Percentiles rank a stretch among this genome's conserved stretches.
These are phyloP conservation scores for Tylopilus sp. DNA, from an alignment of 1,284 basidiomycete species.

Conservation along the genomic window DNA sequence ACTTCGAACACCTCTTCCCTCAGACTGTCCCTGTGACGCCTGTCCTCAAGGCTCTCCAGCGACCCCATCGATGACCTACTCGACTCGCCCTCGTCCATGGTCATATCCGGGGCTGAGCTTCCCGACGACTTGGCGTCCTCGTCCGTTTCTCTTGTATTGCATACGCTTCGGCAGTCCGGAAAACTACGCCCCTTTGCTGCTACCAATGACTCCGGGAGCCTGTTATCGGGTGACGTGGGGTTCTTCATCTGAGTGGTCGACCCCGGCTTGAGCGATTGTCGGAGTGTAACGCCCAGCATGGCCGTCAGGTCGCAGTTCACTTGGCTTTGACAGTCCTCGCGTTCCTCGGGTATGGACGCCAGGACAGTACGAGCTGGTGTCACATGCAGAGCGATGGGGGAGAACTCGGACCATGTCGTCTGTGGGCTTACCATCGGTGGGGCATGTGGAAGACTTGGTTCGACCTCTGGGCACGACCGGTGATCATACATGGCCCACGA, in stretches of 20 bases:
- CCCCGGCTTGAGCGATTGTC: slow-evolving; percentile 9
- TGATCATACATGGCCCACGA: slow-evolving; percentile 14
- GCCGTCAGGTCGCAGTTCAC: slow-evolving; percentile 7
- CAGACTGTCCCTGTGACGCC: slow-evolving; percentile 24
- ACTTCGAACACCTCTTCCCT: slow-evolving; percentile 39
- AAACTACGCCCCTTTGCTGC: neutral
- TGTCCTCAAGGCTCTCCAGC: slow-evolving; percentile 22
- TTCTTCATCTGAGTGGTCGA: neutral
- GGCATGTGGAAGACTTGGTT: neutral
- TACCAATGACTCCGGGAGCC: neutral
- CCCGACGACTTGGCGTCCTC: slow-evolving; percentile 25
- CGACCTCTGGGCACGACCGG: slow-evolving; percentile 5
- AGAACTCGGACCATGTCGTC: slow-evolving; percentile 34
- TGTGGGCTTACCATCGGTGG: slow-evolving; percentile 6
- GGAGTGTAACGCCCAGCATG: slow-evolving; percentile 14
- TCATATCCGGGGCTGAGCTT: slow-evolving; percentile 29
- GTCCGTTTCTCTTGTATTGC: slow-evolving; percentile 3
- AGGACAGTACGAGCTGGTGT: slow-evolving; percentile 20
- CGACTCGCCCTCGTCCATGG: slow-evolving; percentile 22
- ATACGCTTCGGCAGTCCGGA: neutral
- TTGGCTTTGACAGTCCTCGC: slow-evolving; percentile 26
- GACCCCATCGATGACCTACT: slow-evolving; percentile 25
- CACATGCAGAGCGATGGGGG: slow-evolving; percentile 20
- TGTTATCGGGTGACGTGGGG: neutral
- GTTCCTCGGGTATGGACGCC: slow-evolving; percentile 30